These are phyloP conservation scores for Pythium guiyangense DNA, from an alignment of 352 stramenopile genomes.

Conservation along the genomic window DNA sequence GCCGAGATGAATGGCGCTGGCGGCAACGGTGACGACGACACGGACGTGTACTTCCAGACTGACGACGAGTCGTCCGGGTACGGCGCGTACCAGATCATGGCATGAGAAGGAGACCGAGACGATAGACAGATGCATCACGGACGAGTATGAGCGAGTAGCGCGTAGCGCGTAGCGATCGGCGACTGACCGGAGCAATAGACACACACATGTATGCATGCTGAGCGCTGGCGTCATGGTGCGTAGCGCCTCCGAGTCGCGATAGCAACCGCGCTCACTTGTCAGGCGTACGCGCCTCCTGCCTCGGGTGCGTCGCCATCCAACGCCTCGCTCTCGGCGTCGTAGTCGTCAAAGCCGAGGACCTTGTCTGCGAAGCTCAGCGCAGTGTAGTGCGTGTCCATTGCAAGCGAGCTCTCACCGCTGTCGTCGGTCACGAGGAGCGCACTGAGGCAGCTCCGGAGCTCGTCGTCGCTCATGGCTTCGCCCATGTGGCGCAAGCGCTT, in stretches of 20 bases:
- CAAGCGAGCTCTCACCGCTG: slow-evolving; percentile 3
- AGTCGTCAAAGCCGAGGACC: slow-evolving; percentile 88
- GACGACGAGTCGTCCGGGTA: slow-evolving; percentile 18
- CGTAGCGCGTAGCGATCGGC: no score
- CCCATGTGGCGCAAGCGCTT: slow-evolving; percentile 56
- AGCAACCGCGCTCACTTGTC: background rate
- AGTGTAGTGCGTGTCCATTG: slow-evolving; percentile 49
- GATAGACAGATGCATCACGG: background rate
- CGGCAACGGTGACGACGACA: slow-evolving; percentile 6
- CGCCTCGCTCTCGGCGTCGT: slow-evolving; percentile 22
- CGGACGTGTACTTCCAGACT: slow-evolving; percentile 17
- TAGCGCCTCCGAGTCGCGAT: no score
- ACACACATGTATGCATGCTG: no score
- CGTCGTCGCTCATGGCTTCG: slow-evolving; percentile 77
- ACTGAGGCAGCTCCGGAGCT: slow-evolving; percentile 75
- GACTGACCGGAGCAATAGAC: no score
- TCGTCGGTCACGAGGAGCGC: slow-evolving; percentile 54
- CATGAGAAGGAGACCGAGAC: background rate
- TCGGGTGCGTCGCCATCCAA: slow-evolving; percentile 12
- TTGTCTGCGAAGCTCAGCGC: slow-evolving; percentile 76
- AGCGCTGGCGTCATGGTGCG: no score
- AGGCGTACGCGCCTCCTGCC: background rate
- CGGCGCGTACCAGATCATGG: slow-evolving; percentile 23
- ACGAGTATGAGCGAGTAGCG: background rate
- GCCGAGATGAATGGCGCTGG: background rate